Evolutionary conservation across 2,329 filamentous ascomycete genomes (phyloP), one percentile per base, ranked within the genome.

Genomic region (Colletotrichum tropicale): DNA sequence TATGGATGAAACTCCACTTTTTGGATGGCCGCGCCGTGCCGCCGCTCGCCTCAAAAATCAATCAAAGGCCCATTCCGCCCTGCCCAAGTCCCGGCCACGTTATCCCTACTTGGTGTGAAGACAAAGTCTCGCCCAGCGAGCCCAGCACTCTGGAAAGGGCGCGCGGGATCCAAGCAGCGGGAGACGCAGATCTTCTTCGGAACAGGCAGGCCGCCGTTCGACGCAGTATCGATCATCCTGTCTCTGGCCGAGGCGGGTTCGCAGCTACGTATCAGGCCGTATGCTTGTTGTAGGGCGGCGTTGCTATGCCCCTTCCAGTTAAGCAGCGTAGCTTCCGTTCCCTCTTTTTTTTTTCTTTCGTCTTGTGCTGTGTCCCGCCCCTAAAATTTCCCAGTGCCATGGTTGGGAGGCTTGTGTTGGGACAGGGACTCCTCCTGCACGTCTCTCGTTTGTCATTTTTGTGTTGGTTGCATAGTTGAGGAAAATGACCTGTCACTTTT

Each of bases 401-500:
- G 73, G 73, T 65, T 65, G 38, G 26, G 48, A 43, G 15, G 65
- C 52, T 38, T 70, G 58, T 32, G 34, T 60, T 65, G 62, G 24
- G 55, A 66, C 70, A 75, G 64, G 65, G 70, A 67, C 66, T 58
- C 68, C 64, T 69, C 68, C 64, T 69, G 64, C 70, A 68, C 21
- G 32, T 58, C 52, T 58, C 16, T 28, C n/a, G 60, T 58, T 64
- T 4, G n/a, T 52, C 43, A 52, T 64, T 56, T 69, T 48, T 61
- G 18, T 32, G 65, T 65, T 65, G 70, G 65, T 36, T 62, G 60
- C 32, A 70, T 24, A 64, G 28, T 32, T 28, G 34, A 16, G 15
- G 32, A 72, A 72, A 32, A n/a, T 75, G 73, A 75, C 30, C 28
- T 32, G 43, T 75, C 73, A 75, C 62, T 72, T 75, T 74, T 38